These are phyloP conservation scores for Akanthomyces dipterigenus DNA, from an alignment of 2,329 filamentous ascomycete genomes.

Conservation along the genomic window DNA sequence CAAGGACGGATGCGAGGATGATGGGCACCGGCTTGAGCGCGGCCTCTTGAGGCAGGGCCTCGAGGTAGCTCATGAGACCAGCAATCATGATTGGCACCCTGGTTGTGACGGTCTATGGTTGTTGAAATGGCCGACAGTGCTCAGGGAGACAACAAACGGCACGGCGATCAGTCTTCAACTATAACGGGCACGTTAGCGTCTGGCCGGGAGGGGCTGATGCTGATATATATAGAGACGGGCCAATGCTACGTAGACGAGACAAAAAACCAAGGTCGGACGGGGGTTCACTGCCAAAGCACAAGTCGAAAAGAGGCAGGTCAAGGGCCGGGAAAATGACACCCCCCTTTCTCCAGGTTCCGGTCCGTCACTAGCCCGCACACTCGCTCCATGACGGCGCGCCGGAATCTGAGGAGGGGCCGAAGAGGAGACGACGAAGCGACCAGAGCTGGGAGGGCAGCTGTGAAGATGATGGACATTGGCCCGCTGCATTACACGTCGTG, in stretches of 20 bases:
- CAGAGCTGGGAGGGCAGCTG: background rate
- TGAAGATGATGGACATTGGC: background rate
- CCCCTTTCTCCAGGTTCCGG: background rate
- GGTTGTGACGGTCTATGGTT: background rate
- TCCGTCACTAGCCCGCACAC: background rate
- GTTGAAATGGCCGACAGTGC: background rate
- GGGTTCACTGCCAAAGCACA: background rate
- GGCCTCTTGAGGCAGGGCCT: slow-evolving; percentile 7
- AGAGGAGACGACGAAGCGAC: background rate
- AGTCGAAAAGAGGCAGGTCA: background rate
- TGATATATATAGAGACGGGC: background rate
- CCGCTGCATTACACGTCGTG: background rate
- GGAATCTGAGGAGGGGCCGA: background rate
- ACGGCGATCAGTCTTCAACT: background rate
- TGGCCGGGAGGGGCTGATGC: background rate
- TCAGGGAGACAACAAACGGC: too few species aligned
- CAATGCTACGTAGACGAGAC: background rate
- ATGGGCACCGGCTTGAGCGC: slow-evolving; percentile 3
- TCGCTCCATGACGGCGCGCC: background rate
- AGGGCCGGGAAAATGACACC: background rate
- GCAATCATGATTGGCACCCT: slow-evolving; percentile 1
- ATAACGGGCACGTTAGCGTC: background rate
- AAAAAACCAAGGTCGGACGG: background rate
- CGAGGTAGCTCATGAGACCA: background rate
- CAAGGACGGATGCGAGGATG: slow-evolving; percentile 10